Evolutionary conservation across 352 stramenopile genomes (phyloP), one percentile per base, ranked within the genome.

Genomic region (Pythium biforme): DNA sequence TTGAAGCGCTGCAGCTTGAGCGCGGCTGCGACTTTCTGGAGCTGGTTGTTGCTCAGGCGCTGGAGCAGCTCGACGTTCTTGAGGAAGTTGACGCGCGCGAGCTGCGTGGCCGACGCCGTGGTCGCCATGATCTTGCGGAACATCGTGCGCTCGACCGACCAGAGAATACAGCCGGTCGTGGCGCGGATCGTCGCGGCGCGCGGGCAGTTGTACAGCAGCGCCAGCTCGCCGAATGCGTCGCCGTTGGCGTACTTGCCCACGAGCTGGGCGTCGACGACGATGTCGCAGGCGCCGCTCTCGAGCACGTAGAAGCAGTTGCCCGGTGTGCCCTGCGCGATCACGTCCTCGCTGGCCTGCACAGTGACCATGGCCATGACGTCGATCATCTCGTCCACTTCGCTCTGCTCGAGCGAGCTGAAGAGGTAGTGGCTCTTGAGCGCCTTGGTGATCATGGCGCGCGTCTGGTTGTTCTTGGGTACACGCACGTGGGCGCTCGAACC

Each of bases 171-270:
- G 20, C 88, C 72, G 15, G 83, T 92, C 4, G 83, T 89, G 14
- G 91, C 91, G 25, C 85, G 81, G 69, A 97, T 98, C 33, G 95
- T 98, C 7, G 95, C 96, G 2, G 95, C 92, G 23, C 96, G 92
- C 17, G 96, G 96, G 56, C 88, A 97, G 71, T 98, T 98, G 83
- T 99, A 99, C 65, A 99, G 87, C 55, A 99, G 69, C 12, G 95
- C 95, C n/a, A 99, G 78, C 76, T 99, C 97, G 22, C 97, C 97
- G 69, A 99, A 99, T 0, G 89, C 83, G 34, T 90, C 76, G 0
- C 86, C 84, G 40, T 81, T 86, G n/a, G 62, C 62, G 66, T 98
- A 88, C 55, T 79, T 83, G 43, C 83, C 86, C 25, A 92, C 77
- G 15, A 96, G 79, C 41, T 90, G 81, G 8, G 73, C 68, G 55